Evolutionary conservation across 148 eudicot genomes (phyloP).

Genomic region (Cornus kousa): DNA sequence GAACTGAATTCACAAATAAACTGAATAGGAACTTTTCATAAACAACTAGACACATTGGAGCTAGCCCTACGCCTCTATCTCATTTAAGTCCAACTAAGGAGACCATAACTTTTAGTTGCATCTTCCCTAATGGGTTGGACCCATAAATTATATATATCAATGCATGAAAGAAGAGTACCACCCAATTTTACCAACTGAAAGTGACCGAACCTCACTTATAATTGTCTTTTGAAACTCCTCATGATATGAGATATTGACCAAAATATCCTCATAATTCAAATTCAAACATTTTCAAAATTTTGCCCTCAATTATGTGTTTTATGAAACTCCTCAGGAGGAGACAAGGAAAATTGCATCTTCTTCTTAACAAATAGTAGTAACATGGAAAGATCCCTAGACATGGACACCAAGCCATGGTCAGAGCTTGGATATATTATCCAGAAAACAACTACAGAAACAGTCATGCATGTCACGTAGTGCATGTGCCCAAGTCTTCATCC

Average conservation of each 20-base stretch:
- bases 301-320: background rate
- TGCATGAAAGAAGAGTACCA: slow-evolving; percentile 17
- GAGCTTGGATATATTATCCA: slow-evolving; percentile 22
- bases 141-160: slow-evolving; percentile 1
- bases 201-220: background rate
- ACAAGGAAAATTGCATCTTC: slow-evolving; percentile 56
- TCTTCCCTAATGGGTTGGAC: background rate
- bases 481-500: slow-evolving; percentile 35
- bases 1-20: too few relatives aligned
- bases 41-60: too few relatives aligned
- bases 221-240: background rate
- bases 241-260: background rate
- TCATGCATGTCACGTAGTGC: slow-evolving; percentile 55
- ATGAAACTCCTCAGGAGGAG: slow-evolving; percentile 16
- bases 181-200: slow-evolving; percentile 12
- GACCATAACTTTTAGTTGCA: background rate
- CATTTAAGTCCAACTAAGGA: background rate
- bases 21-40: too few relatives aligned
- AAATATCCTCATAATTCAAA: background rate
- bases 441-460: slow-evolving; percentile 19
- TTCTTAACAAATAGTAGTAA: slow-evolving; percentile 35
- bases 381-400: slow-evolving; percentile 87
- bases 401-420: slow-evolving; percentile 43
- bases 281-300: background rate
- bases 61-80: background rate